Percentiles rank a stretch among this genome's conserved stretches.
Evolutionary conservation across 208 protist genomes (phyloP).

Genomic region (Trypanosoma congolense): DNA sequence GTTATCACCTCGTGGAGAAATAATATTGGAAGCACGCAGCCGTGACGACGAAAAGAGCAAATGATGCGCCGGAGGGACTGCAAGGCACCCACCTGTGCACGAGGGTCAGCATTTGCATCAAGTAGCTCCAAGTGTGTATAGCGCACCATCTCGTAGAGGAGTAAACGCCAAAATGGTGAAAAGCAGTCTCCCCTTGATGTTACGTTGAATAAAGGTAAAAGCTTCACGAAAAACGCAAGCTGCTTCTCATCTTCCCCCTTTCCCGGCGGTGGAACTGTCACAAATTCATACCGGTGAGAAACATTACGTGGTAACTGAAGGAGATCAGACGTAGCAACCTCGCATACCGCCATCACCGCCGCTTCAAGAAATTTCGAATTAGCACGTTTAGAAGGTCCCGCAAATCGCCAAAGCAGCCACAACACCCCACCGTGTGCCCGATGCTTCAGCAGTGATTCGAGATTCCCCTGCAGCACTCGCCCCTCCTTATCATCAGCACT

Average conservation of each 20-base stretch:
- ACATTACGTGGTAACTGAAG: not conserved
- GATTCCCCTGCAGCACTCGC: not conserved
- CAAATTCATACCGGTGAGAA: not conserved
- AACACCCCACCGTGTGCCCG: constrained; percentile 14
- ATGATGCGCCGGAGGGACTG: constrained; percentile 59
- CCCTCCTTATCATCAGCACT: not conserved
- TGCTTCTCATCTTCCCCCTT: not conserved
- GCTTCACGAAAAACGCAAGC: constrained; percentile 1
- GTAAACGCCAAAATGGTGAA: constrained; percentile 18
- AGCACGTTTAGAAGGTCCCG: not conserved
- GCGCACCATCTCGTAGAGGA: constrained; percentile 18
- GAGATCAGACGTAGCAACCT: constrained; percentile 1
- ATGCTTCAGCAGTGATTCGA: constrained; percentile 3
- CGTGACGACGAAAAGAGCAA: constrained; percentile 46
- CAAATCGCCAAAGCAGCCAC: constrained; percentile 10
- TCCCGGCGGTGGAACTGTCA: not conserved
- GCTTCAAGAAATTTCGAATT: constrained; percentile 7
- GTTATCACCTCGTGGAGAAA: constrained; percentile 29
- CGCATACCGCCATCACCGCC: constrained; percentile 12
- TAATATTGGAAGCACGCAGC: constrained; percentile 47
- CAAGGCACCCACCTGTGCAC: constrained; percentile 32
- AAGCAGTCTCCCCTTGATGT: constrained; percentile 1
- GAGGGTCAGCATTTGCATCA: not conserved
- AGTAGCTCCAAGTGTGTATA: constrained; percentile 11
- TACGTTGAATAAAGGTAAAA: not conserved